Evolutionary conservation across 371 early-diverging fungal species (phyloP), one percentile per base, ranked within the genome.

Genomic region (Mucor lusitanicus): DNA sequence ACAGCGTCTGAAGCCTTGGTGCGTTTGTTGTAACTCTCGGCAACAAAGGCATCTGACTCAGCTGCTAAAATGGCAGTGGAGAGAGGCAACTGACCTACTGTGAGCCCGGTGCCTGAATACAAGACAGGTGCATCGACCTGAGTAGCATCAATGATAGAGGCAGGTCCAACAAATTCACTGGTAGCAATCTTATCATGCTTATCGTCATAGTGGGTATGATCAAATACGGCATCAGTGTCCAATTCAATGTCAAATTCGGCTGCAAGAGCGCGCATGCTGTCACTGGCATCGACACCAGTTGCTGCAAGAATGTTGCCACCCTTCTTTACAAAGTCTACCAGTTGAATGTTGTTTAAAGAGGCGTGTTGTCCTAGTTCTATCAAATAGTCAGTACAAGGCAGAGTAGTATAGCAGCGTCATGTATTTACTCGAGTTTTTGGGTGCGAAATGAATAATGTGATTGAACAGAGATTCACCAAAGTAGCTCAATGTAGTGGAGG

Each of bases 301-400:
- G 92, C 93, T 19, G 95, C 68, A 9, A 99, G 65, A 42, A 97
- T 75, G 74, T 97, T 98, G n/a, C 98, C 99, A 37, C 97, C 98
- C 28, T 85, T 81, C 56, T 95, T 90, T 33, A 97, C 89, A 77
- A 93, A 99, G 53, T 94, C 87, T 58, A 95, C 79, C 15, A 99
- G 77, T 39, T 84, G 64, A n/a, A 77, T 72, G 39, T 84, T 85
- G 56, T 66, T 79, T 54, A 92, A 64, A 2, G 71, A 70, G 27
- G 73, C 68, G 54, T 87, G 86, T 59, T 87, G 80, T 21, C 64
- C 81, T 71, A 76, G 42, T 11, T 59, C 75, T 77, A 42, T 6
- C 3, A 46, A 2, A 46, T 6, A 19, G 5, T 46, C 1, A 46
- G 46, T 46, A 17, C 46, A 46, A 13, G 12, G 11, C 13, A 37